phyloP scores from a whole-genome alignment of 2,329 filamentous ascomycete species.

The Hirsutella thompsonii region DNA sequence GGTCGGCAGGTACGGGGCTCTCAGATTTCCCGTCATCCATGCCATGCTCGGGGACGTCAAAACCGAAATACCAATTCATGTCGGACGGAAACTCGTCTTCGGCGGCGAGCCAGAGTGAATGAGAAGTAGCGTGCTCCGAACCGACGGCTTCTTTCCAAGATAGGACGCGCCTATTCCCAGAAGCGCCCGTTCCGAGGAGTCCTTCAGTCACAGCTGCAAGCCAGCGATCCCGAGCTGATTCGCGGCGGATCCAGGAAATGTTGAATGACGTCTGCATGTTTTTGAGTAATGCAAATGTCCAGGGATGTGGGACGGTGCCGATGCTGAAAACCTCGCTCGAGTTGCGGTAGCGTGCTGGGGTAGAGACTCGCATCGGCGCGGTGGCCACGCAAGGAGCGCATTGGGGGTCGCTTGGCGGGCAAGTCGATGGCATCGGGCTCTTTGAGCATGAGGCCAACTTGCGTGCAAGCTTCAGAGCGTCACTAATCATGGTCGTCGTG shows the following conservation, averaged over 20 bases:
- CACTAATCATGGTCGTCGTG: slow-evolving; percentile 58
- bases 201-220: slow-evolving; percentile 57
- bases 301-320: slow-evolving; percentile 81
- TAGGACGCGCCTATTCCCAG: slow-evolving; percentile 51
- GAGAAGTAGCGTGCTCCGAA: slow-evolving; percentile 46
- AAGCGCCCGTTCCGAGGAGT: slow-evolving; percentile 48
- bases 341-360: slow-evolving; percentile 57
- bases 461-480: slow-evolving; percentile 58
- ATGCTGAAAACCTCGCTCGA: slow-evolving; percentile 64
- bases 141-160: slow-evolving; percentile 75
- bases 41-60: slow-evolving; percentile 52
- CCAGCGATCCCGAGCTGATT: slow-evolving; percentile 69
- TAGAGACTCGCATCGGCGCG: slow-evolving; percentile 52
- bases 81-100: slow-evolving; percentile 51
- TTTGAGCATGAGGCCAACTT: slow-evolving; percentile 65
- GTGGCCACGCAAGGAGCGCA: slow-evolving; percentile 60
- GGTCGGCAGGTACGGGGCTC: slow-evolving; percentile 12
- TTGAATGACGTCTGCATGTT: slow-evolving; percentile 49
- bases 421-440: slow-evolving; percentile 61
- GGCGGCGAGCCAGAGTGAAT: slow-evolving; percentile 73
- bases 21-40: slow-evolving; percentile 24
- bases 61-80: slow-evolving; percentile 83
- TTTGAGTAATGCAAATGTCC: slow-evolving; percentile 62
- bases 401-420: slow-evolving; percentile 65
- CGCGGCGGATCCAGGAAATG: slow-evolving; percentile 50